Conservation (phyloP, 2,329 filamentous ascomycete genomes). For the Lasiodiplodia gonubiensis region DNA sequence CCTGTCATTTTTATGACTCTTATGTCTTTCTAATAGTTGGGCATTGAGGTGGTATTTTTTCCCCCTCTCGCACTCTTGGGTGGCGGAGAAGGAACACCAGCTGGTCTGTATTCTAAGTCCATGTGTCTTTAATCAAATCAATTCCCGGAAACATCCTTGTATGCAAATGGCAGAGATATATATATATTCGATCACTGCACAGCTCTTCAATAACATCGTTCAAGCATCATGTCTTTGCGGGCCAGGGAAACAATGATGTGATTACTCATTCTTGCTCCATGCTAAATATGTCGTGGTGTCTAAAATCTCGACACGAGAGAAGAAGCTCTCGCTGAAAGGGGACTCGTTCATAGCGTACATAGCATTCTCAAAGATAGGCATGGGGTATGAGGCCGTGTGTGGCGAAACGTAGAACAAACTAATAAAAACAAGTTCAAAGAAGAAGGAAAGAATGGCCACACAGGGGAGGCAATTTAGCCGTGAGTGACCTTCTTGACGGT, state of each 20-base stretch:
- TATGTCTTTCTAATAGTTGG: not conserved
- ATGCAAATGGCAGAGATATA: no score
- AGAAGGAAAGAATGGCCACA: not conserved
- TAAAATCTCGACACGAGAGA: not conserved
- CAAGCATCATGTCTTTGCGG: not conserved
- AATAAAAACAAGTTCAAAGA: conserved; percentile 23
- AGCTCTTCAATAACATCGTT: not conserved
- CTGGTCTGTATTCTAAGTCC: not conserved
- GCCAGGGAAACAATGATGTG: not conserved
- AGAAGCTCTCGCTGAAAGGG: not conserved
- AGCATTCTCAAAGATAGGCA: not conserved
- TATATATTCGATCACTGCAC: no score
- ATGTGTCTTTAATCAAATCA: not conserved
- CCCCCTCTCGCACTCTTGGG: not conserved
- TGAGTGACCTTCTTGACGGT: conserved; percentile 56
- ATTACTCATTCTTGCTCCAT: not conserved
- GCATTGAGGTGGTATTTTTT: not conserved
- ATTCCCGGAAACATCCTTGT: not conserved
- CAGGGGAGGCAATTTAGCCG: conserved; percentile 40
- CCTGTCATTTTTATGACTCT: not conserved
- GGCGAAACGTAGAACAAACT: not conserved
- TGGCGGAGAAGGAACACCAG: not conserved
- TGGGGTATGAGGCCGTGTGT: not conserved
- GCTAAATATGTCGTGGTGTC: not conserved
- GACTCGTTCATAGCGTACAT: not conserved